These are phyloP conservation scores for Phytophthora colocasiae DNA, from an alignment of 352 stramenopile genomes.

Conservation along the genomic window DNA sequence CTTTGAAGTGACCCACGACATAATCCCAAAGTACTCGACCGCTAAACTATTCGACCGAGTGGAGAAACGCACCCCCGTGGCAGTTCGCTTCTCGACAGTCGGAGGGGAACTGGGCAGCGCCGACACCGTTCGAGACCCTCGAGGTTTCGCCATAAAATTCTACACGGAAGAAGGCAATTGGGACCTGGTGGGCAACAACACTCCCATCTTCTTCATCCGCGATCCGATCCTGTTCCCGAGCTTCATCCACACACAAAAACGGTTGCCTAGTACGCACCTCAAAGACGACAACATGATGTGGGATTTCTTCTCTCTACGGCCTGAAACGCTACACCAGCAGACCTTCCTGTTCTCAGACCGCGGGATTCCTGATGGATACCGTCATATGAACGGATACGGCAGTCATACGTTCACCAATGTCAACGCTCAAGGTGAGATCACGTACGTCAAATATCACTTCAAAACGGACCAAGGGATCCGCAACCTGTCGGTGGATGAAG, in stretches of 20 bases:
- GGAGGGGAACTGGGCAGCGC: slow-evolving; percentile 75
- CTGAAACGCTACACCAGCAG: slow-evolving; percentile 90
- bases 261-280: slow-evolving; percentile 86
- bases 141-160: slow-evolving; percentile 94
- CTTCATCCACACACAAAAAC: slow-evolving; percentile 95
- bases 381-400: slow-evolving; percentile 93
- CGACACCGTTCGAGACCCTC: slow-evolving; percentile 88
- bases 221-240: slow-evolving; percentile 93
- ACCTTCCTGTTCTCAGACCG: slow-evolving; percentile 91
- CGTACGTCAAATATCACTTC: slow-evolving; percentile 95
- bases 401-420: slow-evolving; percentile 93
- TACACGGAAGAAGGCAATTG: slow-evolving; percentile 95
- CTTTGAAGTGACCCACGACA: slow-evolving; percentile 85
- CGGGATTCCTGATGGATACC: slow-evolving; percentile 87
- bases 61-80: slow-evolving; percentile 89
- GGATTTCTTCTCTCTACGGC: slow-evolving; percentile 92
- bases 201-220: slow-evolving; percentile 94
- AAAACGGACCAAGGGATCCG: slow-evolving; percentile 92
- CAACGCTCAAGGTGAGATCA: slow-evolving; percentile 70
- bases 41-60: slow-evolving; percentile 79
- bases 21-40: slow-evolving; percentile 60
- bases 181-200: slow-evolving; percentile 95
- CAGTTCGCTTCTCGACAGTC: slow-evolving; percentile 86
- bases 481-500: slow-evolving; percentile 87
- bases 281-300: slow-evolving; percentile 91